These are phyloP conservation scores for Boletus speciosus DNA, from an alignment of 768 basidiomycete genomes.

Conservation along the genomic window DNA sequence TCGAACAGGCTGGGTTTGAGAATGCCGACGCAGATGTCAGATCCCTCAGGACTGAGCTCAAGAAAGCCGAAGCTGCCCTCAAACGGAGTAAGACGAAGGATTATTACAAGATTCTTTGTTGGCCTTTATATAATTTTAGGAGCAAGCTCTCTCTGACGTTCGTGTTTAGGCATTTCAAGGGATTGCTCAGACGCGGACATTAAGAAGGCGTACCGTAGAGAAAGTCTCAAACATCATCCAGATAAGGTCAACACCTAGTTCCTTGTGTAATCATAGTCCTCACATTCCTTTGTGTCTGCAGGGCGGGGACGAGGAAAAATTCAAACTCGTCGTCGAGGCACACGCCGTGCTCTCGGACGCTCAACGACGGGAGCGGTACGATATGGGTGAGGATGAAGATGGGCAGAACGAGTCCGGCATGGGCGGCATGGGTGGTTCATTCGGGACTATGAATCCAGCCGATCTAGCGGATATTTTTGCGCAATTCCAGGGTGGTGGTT, in stretches of 20 bases:
- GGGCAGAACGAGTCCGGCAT: conserved; percentile 46
- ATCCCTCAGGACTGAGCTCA: conserved; percentile 61
- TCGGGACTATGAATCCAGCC: conserved; percentile 38
- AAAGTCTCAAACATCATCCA: conserved; percentile 82
- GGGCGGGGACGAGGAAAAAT: conserved; percentile 95
- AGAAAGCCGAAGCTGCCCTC: conserved; percentile 76
- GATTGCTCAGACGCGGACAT: conserved; percentile 71
- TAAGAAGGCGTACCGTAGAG: conserved; percentile 88
- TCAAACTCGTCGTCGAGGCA: conserved; percentile 86
- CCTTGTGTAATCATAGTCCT: not conserved
- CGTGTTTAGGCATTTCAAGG: conserved; percentile 36
- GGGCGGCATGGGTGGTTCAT: conserved; percentile 42
- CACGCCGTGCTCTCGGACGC: conserved; percentile 81
- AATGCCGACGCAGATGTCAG: conserved; percentile 61
- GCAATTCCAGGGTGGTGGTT: conserved; percentile 50
- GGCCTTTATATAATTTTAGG: not conserved
- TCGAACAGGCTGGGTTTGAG: conserved; percentile 67
- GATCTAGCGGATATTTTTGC: conserved; percentile 65
- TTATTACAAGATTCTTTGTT: conserved; percentile 75
- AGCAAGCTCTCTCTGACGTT: not conserved
- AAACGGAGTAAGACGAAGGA: conserved; percentile 91
- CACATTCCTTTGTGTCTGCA: conserved; percentile 26
- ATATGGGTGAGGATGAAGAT: conserved; percentile 80
- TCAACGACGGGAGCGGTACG: conserved; percentile 67
- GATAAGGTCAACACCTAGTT: conserved; percentile 56